These are phyloP conservation scores for Komagataella phaffii DNA, from an alignment of 805 yeast species.

Conservation along the genomic window DNA sequence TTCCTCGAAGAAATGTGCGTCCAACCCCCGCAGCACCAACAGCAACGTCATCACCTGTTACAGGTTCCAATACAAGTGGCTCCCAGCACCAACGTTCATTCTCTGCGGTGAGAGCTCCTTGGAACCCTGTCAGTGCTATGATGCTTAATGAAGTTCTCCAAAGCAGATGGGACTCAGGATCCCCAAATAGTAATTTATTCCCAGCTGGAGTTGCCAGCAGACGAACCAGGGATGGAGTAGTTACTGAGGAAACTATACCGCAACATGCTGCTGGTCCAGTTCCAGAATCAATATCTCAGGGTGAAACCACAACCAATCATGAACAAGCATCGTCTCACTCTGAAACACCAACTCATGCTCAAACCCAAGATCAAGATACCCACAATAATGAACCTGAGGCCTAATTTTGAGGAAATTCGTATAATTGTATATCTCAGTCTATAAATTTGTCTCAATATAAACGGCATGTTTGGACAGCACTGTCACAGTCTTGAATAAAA, in stretches of 20 bases:
- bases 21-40: neutral
- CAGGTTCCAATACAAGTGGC: neutral
- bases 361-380: neutral
- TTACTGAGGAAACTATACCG: neutral
- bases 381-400: neutral
- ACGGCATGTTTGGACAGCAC: conserved; percentile 45
- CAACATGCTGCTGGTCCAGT: neutral
- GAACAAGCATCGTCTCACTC: neutral
- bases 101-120: neutral
- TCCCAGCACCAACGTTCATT: neutral
- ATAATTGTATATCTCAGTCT: neutral
- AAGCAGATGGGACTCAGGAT: neutral
- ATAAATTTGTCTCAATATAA: conserved; percentile 19
- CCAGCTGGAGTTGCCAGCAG: conserved; percentile 36
- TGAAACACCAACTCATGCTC: neutral
- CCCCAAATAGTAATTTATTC: conserved; percentile 10
- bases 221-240: conserved; percentile 28
- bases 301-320: neutral
- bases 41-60: neutral
- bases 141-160: conserved; percentile 7
- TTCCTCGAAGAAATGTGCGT: neutral
- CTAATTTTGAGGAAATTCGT: neutral
- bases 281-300: neutral
- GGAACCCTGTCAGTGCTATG: neutral
- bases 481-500: conserved; percentile 44